These are phyloP conservation scores for Punctularia strigosozonata DNA, from an alignment of 768 basidiomycete genomes.

Conservation along the genomic window DNA sequence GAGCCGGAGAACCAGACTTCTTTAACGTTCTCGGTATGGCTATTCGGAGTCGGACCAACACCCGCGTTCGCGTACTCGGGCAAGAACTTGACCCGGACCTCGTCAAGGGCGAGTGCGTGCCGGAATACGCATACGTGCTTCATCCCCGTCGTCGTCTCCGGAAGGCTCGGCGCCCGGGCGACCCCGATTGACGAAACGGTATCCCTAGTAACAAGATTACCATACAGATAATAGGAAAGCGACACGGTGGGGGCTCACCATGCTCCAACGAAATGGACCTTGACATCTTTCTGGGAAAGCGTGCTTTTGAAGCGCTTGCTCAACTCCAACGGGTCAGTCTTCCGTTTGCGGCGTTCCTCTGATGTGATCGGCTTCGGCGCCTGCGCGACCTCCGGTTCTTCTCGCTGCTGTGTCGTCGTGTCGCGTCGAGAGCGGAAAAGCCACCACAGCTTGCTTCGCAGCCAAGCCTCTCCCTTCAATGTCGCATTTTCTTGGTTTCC, in stretches of 20 bases:
- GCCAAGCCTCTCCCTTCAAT: no score
- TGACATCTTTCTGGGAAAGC: conserved; percentile 22
- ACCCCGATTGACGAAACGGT: conserved; percentile 35
- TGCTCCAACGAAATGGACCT: conserved; percentile 31
- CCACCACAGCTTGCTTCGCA: no score
- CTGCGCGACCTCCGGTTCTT: no score
- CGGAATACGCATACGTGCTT: conserved; percentile 30
- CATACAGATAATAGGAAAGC: no score
- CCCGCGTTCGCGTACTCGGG: conserved; percentile 29
- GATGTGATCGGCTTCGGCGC: no score
- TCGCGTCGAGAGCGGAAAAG: no score
- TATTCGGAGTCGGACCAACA: conserved; percentile 11
- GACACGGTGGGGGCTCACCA: conserved; percentile 23
- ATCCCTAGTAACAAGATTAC: conserved; percentile 21
- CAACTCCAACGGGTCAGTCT: conserved; percentile 5
- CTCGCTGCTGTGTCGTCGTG: no score
- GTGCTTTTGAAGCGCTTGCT: conserved; percentile 20
- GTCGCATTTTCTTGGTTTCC: no score
- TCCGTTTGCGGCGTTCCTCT: no score
- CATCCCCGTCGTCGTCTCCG: conserved; percentile 17
- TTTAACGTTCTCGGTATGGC: no score
- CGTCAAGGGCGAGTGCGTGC: conserved; percentile 36
- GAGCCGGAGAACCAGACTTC: conserved; percentile 32
- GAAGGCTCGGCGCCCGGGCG: conserved; percentile 17
- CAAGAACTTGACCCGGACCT: conserved; percentile 33